Base-by-base conservation (phyloP, 2,329 filamentous ascomycete genomes). In the Colletotrichum sp. region DNA sequence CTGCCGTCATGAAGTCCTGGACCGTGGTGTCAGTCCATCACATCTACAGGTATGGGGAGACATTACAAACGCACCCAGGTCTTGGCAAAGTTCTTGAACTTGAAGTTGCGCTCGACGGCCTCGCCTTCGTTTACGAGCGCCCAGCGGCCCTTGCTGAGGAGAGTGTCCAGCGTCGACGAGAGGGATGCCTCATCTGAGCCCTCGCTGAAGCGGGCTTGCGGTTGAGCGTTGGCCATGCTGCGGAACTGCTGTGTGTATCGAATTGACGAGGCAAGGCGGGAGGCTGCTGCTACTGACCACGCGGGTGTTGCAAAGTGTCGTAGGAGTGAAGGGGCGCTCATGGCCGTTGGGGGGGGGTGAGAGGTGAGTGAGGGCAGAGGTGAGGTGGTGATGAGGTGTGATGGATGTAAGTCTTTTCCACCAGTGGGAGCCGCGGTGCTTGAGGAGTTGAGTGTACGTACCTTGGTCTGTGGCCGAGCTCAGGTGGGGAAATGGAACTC, bases 1-100 rank as follows among this genome's bases (percentile, higher is more conserved):
- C 89, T 4, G 88, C 88, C n/a, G 92, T 93, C 93, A 95, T 95
- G 84, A 95, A 95, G 77, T 93, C 92, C 92, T 94, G 76, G n/a
- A 6, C n/a, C 14, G 7, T 18, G 3, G 13, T 16, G 7, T 58
- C 24, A 58, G 26, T 58, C 24, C 55, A 1, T 58, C 55, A 58
- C 43, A 12, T 21, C n/a, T 21, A 5, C 56, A 30, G 6, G 18
- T 59, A 32, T 24, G 10, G 21, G 10, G 26, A 26, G 1, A 26
- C 21, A 63, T 6, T 38, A 18, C 36, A 14, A 86, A 86, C 88
- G 76, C 78, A 92, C 91, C 92, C 92, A 93, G 9, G 91, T 90
- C 85, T 91, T 93, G 43, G 89, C 87, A 81, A 93, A 94, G 3
- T 87, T 92, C 84, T 91, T 92, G 80, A 94, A 94, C 79, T 86